A percentile compares a stretch with the other conserved stretches of the same genome.
Evolutionary conservation across 1,284 basidiomycete species (phyloP).

Genomic region (Golubevia sp.): DNA sequence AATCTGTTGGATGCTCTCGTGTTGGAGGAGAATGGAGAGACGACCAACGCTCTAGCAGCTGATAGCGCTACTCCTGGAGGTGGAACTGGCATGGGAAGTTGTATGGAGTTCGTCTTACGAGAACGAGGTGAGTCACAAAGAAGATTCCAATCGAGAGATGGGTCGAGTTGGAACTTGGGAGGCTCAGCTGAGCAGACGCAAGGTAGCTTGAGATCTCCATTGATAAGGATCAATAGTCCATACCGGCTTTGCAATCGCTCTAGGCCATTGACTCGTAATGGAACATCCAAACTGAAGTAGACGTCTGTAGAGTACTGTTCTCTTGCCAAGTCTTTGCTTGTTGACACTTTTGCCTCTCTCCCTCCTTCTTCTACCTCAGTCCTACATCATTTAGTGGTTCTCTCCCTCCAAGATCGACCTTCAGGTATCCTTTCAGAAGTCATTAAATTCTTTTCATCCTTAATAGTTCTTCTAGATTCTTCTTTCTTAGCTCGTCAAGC

Average conservation of each 20-base stretch:
- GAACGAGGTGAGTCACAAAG: constrained; percentile 17
- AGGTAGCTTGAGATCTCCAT: constrained; percentile 78
- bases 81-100: constrained; percentile 18
- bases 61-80: not conserved
- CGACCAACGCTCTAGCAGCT: constrained; percentile 10
- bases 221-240: too few species aligned
- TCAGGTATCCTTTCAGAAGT: constrained; percentile 47
- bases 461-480: constrained; percentile 57
- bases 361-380: constrained; percentile 10
- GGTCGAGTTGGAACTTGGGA: constrained; percentile 68
- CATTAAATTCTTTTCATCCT: constrained; percentile 47
- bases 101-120: constrained; percentile 49
- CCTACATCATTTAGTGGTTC: constrained; percentile 40
- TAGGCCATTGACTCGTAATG: too few species aligned
- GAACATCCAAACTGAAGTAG: too few species aligned
- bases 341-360: not conserved
- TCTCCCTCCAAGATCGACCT: constrained; percentile 47
- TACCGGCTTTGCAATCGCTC: too few species aligned
- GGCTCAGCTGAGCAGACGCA: constrained; percentile 60
- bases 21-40: constrained; percentile 32
- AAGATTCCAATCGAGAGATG: constrained; percentile 6
- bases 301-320: constrained; percentile 77
- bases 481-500: constrained; percentile 49
- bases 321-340: constrained; percentile 42
- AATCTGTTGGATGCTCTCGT: constrained; percentile 39